phyloP scores from a whole-genome alignment of 805 yeast species.

The Pichia pseudocactophila region DNA sequence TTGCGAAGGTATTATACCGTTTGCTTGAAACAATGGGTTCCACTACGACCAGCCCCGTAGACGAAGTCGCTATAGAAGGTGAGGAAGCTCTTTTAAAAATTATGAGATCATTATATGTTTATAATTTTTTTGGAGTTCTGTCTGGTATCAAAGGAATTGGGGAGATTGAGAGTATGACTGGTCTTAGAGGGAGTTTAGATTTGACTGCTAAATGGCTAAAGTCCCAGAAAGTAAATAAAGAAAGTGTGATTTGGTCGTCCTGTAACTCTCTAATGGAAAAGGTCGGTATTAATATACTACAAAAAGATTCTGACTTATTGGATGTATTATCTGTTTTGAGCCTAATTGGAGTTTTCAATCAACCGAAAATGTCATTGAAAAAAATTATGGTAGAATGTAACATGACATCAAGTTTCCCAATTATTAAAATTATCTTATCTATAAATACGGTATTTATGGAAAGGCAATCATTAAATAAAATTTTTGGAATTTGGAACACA shows the following conservation, averaged over 20 bases:
- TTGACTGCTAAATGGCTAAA: slow-evolving; percentile 9
- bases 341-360: slow-evolving; percentile 6
- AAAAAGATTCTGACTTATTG: not conserved
- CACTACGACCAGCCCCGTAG: not conserved
- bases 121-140: slow-evolving; percentile 13
- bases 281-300: slow-evolving; percentile 8
- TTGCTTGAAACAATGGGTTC: slow-evolving; percentile 28
- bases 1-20: slow-evolving; percentile 35
- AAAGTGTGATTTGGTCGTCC: slow-evolving; percentile 7
- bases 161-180: slow-evolving; percentile 14
- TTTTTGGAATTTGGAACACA: slow-evolving; percentile 13
- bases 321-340: slow-evolving; percentile 5
- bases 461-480: not conserved
- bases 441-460: not conserved
- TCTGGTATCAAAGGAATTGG: slow-evolving; percentile 21
- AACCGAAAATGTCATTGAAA: slow-evolving; percentile 10
- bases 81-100: slow-evolving; percentile 16
- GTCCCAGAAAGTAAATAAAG: not conserved
- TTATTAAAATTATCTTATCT: slow-evolving; percentile 4
- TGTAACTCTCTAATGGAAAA: slow-evolving; percentile 3
- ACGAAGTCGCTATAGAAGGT: slow-evolving; percentile 19
- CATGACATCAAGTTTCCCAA: slow-evolving; percentile 11
- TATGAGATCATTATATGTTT: slow-evolving; percentile 7
- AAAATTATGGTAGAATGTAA: slow-evolving; percentile 13
- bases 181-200: slow-evolving; percentile 12